phyloP scores from a whole-genome alignment of 2,329 filamentous ascomycete genomes.

The Xylaria sp. region DNA sequence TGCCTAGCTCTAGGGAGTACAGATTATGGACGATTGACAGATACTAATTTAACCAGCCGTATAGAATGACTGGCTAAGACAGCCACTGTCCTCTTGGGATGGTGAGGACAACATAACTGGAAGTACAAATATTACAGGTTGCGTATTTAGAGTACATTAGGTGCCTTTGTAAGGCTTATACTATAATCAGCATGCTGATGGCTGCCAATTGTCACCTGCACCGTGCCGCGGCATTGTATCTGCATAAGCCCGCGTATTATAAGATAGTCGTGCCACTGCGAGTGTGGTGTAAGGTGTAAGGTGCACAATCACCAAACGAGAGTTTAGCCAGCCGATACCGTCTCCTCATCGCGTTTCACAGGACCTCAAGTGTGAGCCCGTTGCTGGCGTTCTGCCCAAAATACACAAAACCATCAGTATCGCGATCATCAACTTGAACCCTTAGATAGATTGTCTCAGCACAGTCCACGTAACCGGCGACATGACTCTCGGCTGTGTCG shows the following conservation, averaged over 20 bases:
- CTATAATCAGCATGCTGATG: not conserved
- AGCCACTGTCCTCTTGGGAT: no score
- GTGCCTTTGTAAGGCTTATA: no score
- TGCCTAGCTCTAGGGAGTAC: no score
- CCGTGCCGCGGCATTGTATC: not conserved
- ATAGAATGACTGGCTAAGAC: no score
- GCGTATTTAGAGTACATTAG: not conserved
- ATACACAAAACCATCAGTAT: conserved; percentile 44
- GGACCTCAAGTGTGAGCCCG: conserved; percentile 39
- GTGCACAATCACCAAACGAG: not conserved
- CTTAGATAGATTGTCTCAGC: conserved; percentile 45
- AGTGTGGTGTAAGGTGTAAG: not conserved
- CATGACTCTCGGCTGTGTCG: conserved; percentile 28
- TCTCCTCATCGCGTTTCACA: not conserved
- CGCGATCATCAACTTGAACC: conserved; percentile 37
- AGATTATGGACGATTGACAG: no score
- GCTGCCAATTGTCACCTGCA: not conserved
- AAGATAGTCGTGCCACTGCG: not conserved
- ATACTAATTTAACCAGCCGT: no score
- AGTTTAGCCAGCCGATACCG: not conserved
- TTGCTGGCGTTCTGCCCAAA: conserved; percentile 48
- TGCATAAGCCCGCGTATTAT: not conserved
- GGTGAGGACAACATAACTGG: no score
- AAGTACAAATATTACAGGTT: not conserved
- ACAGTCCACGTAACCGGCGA: conserved; percentile 43